Evolutionary conservation across 2,329 filamentous ascomycete species (phyloP).

Genomic region (Fusarium incarnatum): DNA sequence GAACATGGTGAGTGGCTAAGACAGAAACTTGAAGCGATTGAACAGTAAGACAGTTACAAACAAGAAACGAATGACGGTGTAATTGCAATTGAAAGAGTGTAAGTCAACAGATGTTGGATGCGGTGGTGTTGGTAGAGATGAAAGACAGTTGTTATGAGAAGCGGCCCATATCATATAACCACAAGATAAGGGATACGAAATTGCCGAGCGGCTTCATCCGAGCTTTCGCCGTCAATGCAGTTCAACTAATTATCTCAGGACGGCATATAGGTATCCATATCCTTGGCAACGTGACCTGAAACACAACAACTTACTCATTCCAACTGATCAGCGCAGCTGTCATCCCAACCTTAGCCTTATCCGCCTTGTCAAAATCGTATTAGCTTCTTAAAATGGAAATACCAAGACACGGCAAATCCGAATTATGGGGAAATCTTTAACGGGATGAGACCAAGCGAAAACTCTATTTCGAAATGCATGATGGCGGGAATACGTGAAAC

Average conservation of each 20-base stretch:
- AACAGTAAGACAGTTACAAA: neutral
- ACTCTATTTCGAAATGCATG: conserved; percentile 20
- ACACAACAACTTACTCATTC: neutral
- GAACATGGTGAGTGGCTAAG: conserved; percentile 23
- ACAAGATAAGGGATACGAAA: neutral
- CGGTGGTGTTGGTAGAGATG: neutral
- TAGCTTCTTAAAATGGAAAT: neutral
- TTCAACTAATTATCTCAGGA: neutral
- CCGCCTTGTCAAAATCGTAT: neutral
- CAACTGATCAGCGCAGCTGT: neutral
- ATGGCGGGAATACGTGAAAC: conserved; percentile 3
- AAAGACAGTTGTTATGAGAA: neutral
- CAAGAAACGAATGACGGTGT: conserved; percentile 5
- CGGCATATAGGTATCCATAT: neutral
- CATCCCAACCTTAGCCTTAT: neutral
- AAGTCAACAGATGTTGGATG: neutral
- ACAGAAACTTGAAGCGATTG: neutral
- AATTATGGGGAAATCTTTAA: neutral
- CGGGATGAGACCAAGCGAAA: conserved; percentile 12
- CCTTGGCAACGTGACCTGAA: conserved; percentile 13
- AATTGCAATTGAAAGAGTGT: conserved; percentile 15
- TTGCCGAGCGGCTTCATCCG: neutral
- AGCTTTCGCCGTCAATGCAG: neutral
- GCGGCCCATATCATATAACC: neutral
- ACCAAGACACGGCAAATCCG: neutral